These are phyloP conservation scores for Tubosaeta brunneosetosa DNA, from an alignment of 768 basidiomycete species.

Conservation along the genomic window DNA sequence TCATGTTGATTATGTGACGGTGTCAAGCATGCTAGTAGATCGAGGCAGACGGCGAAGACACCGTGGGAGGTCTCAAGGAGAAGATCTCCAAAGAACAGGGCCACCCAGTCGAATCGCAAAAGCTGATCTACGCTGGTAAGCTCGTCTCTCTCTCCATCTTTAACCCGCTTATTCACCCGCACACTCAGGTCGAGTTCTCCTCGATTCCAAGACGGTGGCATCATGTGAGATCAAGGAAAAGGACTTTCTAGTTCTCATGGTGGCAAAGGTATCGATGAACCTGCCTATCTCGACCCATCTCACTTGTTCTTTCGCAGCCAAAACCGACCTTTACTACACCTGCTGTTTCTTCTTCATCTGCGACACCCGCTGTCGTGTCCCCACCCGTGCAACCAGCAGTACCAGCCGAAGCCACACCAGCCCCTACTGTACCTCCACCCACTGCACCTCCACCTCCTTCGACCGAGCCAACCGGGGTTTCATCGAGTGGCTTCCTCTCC, in stretches of 20 bases:
- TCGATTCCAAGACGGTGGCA: conserved; percentile 83
- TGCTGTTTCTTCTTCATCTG: conserved; percentile 19
- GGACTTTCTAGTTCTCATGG: conserved; percentile 99
- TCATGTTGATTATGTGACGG: neutral
- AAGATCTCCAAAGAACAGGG: conserved; percentile 78
- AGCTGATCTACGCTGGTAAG: conserved; percentile 92
- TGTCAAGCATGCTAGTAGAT: conserved; percentile 38
- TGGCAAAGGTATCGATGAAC: conserved; percentile 69
- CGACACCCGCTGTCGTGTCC: neutral
- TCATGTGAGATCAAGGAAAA: conserved; percentile 95
- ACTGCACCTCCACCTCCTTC: conserved; percentile 30
- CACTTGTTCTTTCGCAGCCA: conserved; percentile 37
- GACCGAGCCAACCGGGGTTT: conserved; percentile 26
- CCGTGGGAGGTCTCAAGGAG: conserved; percentile 72
- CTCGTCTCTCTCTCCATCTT: conserved; percentile 8
- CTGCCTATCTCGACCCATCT: neutral
- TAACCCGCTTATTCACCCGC: neutral
- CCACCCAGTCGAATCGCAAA: conserved; percentile 71
- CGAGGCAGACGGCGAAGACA: conserved; percentile 73
- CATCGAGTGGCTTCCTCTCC: conserved; percentile 63
- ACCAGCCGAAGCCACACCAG: conserved; percentile 29
- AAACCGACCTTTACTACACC: conserved; percentile 41
- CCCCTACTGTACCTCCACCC: conserved; percentile 31
- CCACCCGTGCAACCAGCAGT: conserved; percentile 23
- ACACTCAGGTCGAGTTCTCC: conserved; percentile 78